These are phyloP conservation scores for Pythium chondricola DNA, from an alignment of 352 stramenopile species.

Conservation along the genomic window DNA sequence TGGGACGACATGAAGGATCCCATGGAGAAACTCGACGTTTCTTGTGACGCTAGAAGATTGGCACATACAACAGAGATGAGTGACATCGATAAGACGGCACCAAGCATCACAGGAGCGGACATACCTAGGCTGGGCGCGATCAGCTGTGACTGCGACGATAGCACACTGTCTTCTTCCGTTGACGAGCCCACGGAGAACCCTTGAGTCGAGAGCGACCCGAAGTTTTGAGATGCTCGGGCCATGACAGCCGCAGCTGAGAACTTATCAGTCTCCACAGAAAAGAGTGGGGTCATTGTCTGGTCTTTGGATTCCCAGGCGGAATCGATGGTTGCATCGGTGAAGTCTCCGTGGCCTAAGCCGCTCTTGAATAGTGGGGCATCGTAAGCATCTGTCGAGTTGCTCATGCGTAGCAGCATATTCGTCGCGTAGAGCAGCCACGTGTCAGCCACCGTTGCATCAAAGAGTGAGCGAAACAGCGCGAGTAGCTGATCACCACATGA, in stretches of 20 bases:
- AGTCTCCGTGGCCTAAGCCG: conserved; percentile 38
- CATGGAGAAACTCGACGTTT: conserved; percentile 3
- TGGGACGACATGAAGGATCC: conserved; percentile 5
- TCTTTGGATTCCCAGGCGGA: conserved; percentile 58
- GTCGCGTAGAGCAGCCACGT: conserved; percentile 66
- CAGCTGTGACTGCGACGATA: conserved; percentile 16
- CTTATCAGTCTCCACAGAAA: conserved; percentile 59
- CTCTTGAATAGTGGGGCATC: conserved; percentile 40
- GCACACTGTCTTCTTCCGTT: background rate
- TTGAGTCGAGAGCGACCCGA: background rate
- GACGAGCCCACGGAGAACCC: background rate
- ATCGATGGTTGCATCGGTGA: conserved; percentile 51
- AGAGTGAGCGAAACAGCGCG: conserved; percentile 48
- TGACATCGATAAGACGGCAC: no score
- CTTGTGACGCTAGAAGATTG: no score
- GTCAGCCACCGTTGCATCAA: conserved; percentile 36
- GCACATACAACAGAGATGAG: no score
- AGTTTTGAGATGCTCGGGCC: background rate
- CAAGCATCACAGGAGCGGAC: conserved; percentile 1
- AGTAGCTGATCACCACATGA: conserved; percentile 38
- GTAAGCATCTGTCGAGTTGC: conserved; percentile 20
- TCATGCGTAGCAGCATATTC: conserved; percentile 46
- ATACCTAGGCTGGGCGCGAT: conserved; percentile 16
- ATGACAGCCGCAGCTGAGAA: conserved; percentile 24
- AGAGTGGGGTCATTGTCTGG: conserved; percentile 67